Percentiles rank a stretch among this genome's conserved stretches.
Conservation (phyloP, 371 early-diverging fungal species). For the Dinochytrium kinnereticum region DNA sequence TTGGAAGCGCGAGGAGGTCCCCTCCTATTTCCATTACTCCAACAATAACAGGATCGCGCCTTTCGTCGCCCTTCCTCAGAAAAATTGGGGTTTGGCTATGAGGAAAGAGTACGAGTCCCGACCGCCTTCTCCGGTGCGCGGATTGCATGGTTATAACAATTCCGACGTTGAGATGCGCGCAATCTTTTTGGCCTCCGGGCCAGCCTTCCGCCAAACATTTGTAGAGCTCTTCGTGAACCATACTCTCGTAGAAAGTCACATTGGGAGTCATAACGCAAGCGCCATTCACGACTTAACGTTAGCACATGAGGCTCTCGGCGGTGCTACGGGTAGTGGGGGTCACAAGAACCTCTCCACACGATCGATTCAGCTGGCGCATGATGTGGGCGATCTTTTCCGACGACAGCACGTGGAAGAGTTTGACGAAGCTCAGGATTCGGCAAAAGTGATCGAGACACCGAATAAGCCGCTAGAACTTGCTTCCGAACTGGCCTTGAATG, state of each 20-base stretch:
- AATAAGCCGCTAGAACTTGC: background rate
- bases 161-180: constrained; percentile 80
- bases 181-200: constrained; percentile 85
- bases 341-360: background rate
- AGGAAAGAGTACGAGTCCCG: constrained; percentile 3
- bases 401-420: background rate
- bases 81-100: background rate
- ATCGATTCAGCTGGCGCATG: too few species aligned
- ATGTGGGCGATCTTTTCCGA: background rate
- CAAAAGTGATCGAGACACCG: background rate
- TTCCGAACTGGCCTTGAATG: background rate
- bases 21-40: constrained; percentile 44
- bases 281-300: background rate
- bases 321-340: background rate
- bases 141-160: constrained; percentile 90
- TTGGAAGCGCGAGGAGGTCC: constrained; percentile 41
- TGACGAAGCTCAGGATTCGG: background rate
- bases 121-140: constrained; percentile 50
- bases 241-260: background rate
- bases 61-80: constrained; percentile 72
- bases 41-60: constrained; percentile 72
- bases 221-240: background rate
- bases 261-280: background rate
- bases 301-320: constrained; percentile 20
- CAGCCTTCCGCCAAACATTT: constrained; percentile 55